Percentiles rank a stretch among this genome's conserved stretches.
phyloP scores from a whole-genome alignment of 1,284 basidiomycete species.

The Rhodofomes roseus region DNA sequence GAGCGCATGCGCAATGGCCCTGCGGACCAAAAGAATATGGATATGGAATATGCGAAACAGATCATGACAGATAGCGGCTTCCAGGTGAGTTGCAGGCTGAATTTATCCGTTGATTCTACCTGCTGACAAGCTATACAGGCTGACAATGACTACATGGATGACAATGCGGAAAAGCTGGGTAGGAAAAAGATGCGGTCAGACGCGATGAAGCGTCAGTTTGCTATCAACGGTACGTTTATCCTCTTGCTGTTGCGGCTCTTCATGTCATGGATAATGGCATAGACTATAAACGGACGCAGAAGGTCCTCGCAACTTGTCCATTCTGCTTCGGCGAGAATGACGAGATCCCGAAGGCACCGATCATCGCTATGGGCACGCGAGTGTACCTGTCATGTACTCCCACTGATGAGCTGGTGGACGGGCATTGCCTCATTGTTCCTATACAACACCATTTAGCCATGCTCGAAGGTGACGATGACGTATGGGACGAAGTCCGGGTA shows the following conservation, averaged over 20 bases:
- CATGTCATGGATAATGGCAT: neutral
- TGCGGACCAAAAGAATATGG: conserved; percentile 86
- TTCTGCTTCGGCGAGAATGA: conserved; percentile 91
- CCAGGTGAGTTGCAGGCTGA: conserved; percentile 46
- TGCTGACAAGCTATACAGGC: conserved; percentile 41
- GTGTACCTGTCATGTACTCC: conserved; percentile 87
- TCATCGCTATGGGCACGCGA: conserved; percentile 88
- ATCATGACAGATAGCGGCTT: conserved; percentile 89
- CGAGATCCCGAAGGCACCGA: conserved; percentile 77
- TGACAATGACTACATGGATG: conserved; percentile 93
- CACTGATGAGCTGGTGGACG: conserved; percentile 81
- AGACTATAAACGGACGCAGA: conserved; percentile 96
- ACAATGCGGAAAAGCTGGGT: conserved; percentile 91
- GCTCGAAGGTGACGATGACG: conserved; percentile 95
- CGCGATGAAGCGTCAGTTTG: conserved; percentile 95
- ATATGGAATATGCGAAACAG: conserved; percentile 84
- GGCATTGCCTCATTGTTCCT: conserved; percentile 94
- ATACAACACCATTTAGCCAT: conserved; percentile 90
- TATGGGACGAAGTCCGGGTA: conserved; percentile 95
- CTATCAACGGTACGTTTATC: conserved; percentile 74
- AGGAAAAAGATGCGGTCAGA: conserved; percentile 94
- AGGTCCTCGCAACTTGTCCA: conserved; percentile 81
- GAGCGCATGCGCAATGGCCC: conserved; percentile 89
- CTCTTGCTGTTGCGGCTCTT: neutral
- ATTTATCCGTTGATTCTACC: neutral